Percentiles rank a stretch among this genome's conserved stretches.
Evolutionary conservation across 495 filamentous ascomycete species (phyloP).

Genomic region (Xanthoparmelia taractica): DNA sequence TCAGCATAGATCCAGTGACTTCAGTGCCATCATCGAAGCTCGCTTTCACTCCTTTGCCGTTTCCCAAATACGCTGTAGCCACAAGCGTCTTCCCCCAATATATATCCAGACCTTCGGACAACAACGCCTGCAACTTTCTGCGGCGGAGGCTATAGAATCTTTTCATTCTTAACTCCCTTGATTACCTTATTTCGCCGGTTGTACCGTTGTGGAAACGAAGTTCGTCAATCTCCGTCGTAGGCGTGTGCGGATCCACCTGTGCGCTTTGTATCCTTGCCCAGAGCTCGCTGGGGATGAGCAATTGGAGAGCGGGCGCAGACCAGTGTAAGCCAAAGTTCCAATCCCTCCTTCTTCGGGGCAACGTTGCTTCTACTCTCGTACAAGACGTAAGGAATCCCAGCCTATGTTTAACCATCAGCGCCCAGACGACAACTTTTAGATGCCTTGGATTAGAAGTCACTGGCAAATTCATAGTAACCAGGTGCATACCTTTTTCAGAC

Average conservation of each 20-base stretch:
- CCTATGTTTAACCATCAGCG: neutral
- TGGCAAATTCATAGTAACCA: neutral
- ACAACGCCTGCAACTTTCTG: neutral
- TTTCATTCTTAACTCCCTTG: neutral
- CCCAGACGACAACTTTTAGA: neutral
- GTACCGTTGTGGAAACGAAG: neutral
- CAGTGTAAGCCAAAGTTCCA: neutral
- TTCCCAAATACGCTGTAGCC: neutral
- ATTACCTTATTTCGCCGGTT: neutral
- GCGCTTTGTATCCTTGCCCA: neutral
- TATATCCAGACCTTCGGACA: neutral
- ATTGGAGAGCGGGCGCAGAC: neutral
- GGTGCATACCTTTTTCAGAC: neutral
- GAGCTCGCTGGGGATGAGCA: neutral
- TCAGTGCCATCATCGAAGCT: neutral
- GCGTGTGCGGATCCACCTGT: neutral
- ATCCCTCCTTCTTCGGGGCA: neutral
- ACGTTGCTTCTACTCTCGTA: slow-evolving; percentile 1
- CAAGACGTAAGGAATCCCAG: neutral
- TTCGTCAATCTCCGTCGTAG: neutral
- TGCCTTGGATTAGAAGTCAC: neutral
- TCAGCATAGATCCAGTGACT: neutral
- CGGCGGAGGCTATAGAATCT: neutral
- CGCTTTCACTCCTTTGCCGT: neutral
- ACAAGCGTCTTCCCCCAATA: neutral